A percentile compares a stretch with the other conserved stretches of the same genome.
These are phyloP conservation scores for Acer saccharum DNA, from an alignment of 345 rosid species.

Conservation along the genomic window DNA sequence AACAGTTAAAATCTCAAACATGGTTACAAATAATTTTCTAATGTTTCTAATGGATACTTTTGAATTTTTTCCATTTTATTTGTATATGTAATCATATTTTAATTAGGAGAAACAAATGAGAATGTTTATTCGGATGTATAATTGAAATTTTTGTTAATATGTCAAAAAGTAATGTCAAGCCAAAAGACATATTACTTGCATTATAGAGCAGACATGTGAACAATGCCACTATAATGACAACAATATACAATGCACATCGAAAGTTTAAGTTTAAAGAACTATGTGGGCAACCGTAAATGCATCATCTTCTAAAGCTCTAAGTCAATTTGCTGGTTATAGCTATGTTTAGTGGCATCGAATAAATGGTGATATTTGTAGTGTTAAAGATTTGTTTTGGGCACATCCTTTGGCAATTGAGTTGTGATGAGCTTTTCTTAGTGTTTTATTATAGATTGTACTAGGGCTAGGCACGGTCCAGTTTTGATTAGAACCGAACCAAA, in stretches of 20 bases:
- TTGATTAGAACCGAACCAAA: too few relatives aligned
- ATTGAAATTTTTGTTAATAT: neutral
- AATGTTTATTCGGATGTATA: too few relatives aligned
- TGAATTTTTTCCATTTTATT: too few relatives aligned
- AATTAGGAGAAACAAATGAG: too few relatives aligned
- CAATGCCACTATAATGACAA: neutral
- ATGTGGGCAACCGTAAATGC: neutral
- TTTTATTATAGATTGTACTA: neutral
- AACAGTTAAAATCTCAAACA: too few relatives aligned
- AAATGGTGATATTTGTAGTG: neutral
- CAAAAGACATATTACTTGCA: neutral
- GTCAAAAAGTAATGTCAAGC: neutral
- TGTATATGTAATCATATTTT: too few relatives aligned
- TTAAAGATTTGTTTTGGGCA: neutral
- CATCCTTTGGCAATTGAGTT: neutral
- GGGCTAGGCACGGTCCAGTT: too few relatives aligned
- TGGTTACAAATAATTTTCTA: too few relatives aligned
- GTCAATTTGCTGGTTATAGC: neutral
- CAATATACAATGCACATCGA: neutral
- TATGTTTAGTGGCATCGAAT: neutral
- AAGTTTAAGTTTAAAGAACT: neutral
- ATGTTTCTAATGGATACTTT: too few relatives aligned
- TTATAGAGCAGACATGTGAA: neutral
- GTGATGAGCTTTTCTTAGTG: neutral
- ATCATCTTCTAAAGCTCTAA: neutral